Percentiles rank a stretch among this genome's conserved stretches.
phyloP scores from a whole-genome alignment of 2,329 filamentous ascomycete species.

The Fusarium verticillioides region DNA sequence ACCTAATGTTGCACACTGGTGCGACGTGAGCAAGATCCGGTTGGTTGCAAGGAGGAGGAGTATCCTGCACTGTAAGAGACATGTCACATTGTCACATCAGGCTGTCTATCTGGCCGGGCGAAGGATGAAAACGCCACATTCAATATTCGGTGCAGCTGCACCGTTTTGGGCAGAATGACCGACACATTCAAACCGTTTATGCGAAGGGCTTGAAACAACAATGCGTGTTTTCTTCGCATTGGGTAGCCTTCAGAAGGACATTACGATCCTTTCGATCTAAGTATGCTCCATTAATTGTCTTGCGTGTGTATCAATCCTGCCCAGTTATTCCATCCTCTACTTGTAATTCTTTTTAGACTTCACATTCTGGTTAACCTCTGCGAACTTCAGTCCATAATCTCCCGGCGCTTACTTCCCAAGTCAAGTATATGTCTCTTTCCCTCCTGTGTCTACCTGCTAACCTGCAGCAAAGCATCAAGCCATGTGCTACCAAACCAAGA shows the following conservation, averaged over 20 bases:
- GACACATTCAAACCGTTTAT: accelerated
- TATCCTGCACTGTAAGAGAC: accelerated
- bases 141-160: accelerated
- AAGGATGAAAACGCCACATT: background rate
- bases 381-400: accelerated
- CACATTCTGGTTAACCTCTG: background rate
- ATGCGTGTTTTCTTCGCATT: background rate
- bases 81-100: background rate
- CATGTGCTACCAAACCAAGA: background rate
- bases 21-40: background rate
- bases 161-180: accelerated
- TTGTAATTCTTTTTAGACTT: background rate
- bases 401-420: accelerated
- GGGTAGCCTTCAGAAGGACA: too few species aligned
- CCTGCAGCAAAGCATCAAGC: background rate
- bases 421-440: background rate
- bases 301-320: background rate
- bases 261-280: accelerated
- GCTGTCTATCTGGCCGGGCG: background rate
- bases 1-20: background rate
- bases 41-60: background rate
- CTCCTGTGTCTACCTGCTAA: accelerated
- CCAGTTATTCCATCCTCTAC: accelerated
- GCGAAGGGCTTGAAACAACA: background rate
- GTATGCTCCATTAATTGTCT: background rate